Evolutionary conservation across 495 filamentous ascomycete species (phyloP), one percentile per base, ranked within the genome.

Genomic region (Terfezia claveryi): DNA sequence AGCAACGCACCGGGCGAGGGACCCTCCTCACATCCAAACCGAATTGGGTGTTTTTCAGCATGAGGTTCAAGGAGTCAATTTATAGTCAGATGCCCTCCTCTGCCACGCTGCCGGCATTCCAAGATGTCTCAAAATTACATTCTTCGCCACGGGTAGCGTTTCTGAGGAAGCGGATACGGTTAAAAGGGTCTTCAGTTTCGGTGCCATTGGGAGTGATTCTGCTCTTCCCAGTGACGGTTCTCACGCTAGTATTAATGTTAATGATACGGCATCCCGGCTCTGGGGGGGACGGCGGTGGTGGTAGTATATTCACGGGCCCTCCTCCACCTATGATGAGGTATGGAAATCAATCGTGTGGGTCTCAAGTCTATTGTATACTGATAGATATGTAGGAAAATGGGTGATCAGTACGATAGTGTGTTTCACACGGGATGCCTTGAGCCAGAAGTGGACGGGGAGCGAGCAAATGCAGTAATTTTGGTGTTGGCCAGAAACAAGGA

Each of bases 401-500:
- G 83, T 70, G 91, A 99, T 70, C 81, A 88, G 60, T 76, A 94
- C 69, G 91, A 99, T 71, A 93, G 91, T 67, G 87, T 94, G 52
- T 99, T 99, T 64, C 84, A 84, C 49, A 83, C 80, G 9, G 91
- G 91, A 58, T 99, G 91, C 68, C 71, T 83, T 55, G 79, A 85
- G 54, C 74, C 76, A 12, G 69, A 79, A 57, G 79, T 75, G 17
- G 53, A 62, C 37, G 76, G 83, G 56, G 77, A 74, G 10, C 78
- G 87, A 59, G 91, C 81, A 61, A 96, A 99, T 67, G 91, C 86
- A 52, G 88, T 83, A 14, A 91, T 99, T 58, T 92, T 99, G 58
- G 88, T 99, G 17, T 76, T 99, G 54, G 91, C 91, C 23, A 74
- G 91, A 60, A 95, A 99, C 68, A 93, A 94, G 75, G 91, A 99